Evolutionary conservation across 345 rosid genomes (phyloP).

Genomic region (Populus simonii): DNA sequence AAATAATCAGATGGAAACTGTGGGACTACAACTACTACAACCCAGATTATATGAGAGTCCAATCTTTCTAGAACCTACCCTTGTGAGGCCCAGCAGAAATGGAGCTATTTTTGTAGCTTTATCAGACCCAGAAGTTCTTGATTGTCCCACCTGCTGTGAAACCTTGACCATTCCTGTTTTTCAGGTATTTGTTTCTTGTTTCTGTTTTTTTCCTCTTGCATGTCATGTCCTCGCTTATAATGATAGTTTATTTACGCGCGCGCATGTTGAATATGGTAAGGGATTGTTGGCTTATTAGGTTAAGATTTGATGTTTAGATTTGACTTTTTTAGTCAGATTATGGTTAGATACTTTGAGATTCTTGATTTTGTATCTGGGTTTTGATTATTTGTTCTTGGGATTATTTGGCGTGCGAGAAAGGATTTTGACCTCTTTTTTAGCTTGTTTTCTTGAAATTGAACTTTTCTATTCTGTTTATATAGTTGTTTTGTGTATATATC

Average conservation of each 20-base stretch:
- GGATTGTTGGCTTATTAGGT: not conserved
- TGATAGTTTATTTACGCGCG: too few species aligned
- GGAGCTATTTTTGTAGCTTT: not conserved
- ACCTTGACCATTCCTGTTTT: slow-evolving; percentile 46
- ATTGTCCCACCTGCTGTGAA: slow-evolving; percentile 49
- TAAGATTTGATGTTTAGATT: not conserved
- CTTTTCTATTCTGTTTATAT: not conserved
- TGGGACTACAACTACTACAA: not conserved
- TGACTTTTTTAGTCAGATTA: not conserved
- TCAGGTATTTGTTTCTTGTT: slow-evolving; percentile 34
- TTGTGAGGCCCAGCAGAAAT: not conserved
- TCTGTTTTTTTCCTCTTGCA: not conserved
- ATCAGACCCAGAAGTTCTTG: slow-evolving; percentile 49
- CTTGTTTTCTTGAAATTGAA: too few species aligned
- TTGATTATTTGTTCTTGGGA: not conserved
- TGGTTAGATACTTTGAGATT: too few species aligned
- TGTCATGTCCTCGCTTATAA: not conserved
- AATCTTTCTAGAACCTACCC: not conserved
- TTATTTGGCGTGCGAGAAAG: not conserved
- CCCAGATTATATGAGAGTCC: not conserved
- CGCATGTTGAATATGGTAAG: not conserved
- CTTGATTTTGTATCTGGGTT: too few species aligned
- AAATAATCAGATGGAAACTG: not conserved
- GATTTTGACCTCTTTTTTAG: too few species aligned
- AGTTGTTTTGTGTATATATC: not conserved